Percentiles rank a stretch among this genome's conserved stretches.
phyloP scores from a whole-genome alignment of 2,329 filamentous ascomycete genomes.

The Venturia pyrina region DNA sequence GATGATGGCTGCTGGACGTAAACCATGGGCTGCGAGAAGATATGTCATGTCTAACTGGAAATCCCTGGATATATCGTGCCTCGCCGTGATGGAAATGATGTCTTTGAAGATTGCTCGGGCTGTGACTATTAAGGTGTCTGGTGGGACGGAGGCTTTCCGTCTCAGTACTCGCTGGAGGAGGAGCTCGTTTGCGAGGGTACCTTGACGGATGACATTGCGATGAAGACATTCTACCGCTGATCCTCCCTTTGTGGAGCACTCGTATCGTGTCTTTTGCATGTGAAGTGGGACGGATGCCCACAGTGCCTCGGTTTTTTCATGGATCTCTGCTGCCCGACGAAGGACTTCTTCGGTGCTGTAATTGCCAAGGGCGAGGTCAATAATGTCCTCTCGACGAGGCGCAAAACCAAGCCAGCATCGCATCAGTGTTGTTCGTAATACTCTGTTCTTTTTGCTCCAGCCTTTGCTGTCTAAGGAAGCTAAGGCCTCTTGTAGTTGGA shows the following conservation, averaged over 20 bases:
- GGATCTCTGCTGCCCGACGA: slow-evolving; percentile 25
- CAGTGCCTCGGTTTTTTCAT: slow-evolving; percentile 16
- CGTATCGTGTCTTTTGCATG: slow-evolving; percentile 19
- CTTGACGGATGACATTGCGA: slow-evolving; percentile 34
- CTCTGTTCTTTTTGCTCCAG: slow-evolving; percentile 39
- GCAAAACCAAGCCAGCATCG: slow-evolving; percentile 40
- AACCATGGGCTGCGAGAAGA: slow-evolving; percentile 28
- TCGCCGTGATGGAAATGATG: slow-evolving; percentile 27
- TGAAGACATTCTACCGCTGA: slow-evolving; percentile 34
- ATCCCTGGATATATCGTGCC: slow-evolving; percentile 30
- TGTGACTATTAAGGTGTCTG: slow-evolving; percentile 27
- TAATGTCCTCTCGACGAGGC: slow-evolving; percentile 46
- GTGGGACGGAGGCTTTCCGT: slow-evolving; percentile 28
- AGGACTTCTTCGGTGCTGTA: slow-evolving; percentile 26
- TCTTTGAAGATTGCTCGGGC: slow-evolving; percentile 29
- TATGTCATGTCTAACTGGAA: slow-evolving; percentile 33
- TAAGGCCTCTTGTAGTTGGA: slow-evolving; percentile 30
- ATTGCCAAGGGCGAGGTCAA: slow-evolving; percentile 44
- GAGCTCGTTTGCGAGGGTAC: slow-evolving; percentile 48
- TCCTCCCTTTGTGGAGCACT: slow-evolving; percentile 12
- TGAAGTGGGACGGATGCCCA: slow-evolving; percentile 22
- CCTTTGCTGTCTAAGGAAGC: slow-evolving; percentile 37
- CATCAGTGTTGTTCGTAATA: slow-evolving; percentile 36
- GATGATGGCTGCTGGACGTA: slow-evolving; percentile 33
- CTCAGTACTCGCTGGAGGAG: slow-evolving; percentile 48